phyloP scores from a whole-genome alignment of 352 stramenopile species.

The Globisporangium acanthophoron region DNA sequence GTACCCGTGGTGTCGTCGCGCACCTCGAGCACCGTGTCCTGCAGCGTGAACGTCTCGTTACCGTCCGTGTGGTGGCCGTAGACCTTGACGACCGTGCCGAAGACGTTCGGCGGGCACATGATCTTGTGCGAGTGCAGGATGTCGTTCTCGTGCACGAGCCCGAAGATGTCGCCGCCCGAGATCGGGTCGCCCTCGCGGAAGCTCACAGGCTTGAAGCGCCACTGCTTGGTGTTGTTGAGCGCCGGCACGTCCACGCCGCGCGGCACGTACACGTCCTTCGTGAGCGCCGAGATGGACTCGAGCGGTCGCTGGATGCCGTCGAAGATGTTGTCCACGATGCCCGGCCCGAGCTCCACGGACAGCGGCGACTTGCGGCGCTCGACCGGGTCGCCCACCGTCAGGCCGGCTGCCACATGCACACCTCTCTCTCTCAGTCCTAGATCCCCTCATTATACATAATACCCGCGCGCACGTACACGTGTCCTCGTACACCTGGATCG shows the following conservation, averaged over 20 bases:
- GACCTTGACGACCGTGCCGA: conserved; percentile 98
- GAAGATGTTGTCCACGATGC: conserved; percentile 99
- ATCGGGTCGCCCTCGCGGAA: conserved; percentile 95
- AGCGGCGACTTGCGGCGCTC: conserved; percentile 97
- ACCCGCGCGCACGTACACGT: conserved; percentile 60
- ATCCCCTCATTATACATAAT: neutral
- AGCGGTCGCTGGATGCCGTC: conserved; percentile 99
- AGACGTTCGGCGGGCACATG: conserved; percentile 98
- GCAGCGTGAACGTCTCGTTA: conserved; percentile 94
- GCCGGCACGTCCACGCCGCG: conserved; percentile 95
- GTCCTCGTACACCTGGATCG: conserved; percentile 99
- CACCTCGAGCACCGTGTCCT: conserved; percentile 98
- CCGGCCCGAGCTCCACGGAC: conserved; percentile 98
- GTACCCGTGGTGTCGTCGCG: conserved; percentile 94
- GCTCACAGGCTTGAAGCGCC: conserved; percentile 93
- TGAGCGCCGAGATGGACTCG: conserved; percentile 93
- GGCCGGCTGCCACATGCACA: conserved; percentile 46
- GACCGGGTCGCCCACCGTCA: conserved; percentile 98
- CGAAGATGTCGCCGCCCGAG: conserved; percentile 97
- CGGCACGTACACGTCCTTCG: conserved; percentile 97
- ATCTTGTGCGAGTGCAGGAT: conserved; percentile 99
- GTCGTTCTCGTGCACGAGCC: conserved; percentile 98
- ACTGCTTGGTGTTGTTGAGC: conserved; percentile 91
- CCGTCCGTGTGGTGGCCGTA: conserved; percentile 95
- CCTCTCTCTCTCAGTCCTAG: neutral